Percentiles rank a stretch among this genome's conserved stretches.
Evolutionary conservation across 2,329 filamentous ascomycete species (phyloP).

Genomic region (Cytospora piceicola): DNA sequence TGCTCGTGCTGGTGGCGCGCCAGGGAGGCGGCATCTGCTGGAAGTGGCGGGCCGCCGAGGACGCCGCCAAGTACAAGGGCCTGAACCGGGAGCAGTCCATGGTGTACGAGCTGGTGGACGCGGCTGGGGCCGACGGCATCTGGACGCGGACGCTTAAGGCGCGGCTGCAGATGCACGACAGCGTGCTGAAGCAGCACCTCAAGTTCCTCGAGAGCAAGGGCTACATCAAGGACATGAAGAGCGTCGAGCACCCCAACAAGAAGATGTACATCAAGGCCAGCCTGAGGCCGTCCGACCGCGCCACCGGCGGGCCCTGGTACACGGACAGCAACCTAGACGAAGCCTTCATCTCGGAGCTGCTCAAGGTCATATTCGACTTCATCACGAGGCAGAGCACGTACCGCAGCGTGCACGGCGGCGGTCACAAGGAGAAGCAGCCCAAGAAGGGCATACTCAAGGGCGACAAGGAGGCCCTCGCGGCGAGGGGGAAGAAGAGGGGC

Average conservation of each 20-base stretch:
- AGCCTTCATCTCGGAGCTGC: constrained; percentile 80
- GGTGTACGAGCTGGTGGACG: constrained; percentile 88
- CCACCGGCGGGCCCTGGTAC: constrained; percentile 94
- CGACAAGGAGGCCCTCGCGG: constrained; percentile 34
- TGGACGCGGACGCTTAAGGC: constrained; percentile 87
- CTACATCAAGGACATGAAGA: constrained; percentile 87
- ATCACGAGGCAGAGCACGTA: constrained; percentile 75
- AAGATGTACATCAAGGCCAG: constrained; percentile 96
- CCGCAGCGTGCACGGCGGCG: constrained; percentile 45
- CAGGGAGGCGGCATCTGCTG: constrained; percentile 54
- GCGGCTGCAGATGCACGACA: constrained; percentile 81
- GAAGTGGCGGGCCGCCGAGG: constrained; percentile 61
- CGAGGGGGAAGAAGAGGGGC: constrained; percentile 55
- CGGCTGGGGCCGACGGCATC: constrained; percentile 80
- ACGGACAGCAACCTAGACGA: constrained; percentile 88
- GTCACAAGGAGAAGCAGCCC: constrained; percentile 48
- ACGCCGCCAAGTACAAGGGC: constrained; percentile 61
- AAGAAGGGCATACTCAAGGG: constrained; percentile 62
- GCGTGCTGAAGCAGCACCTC: constrained; percentile 77
- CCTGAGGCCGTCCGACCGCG: constrained; percentile 83
- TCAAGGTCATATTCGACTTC: constrained; percentile 72
- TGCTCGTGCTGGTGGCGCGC: constrained; percentile 56
- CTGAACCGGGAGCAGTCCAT: constrained; percentile 74
- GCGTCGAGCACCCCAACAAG: constrained; percentile 85
- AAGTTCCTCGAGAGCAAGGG: constrained; percentile 82